A percentile compares a stretch with the other conserved stretches of the same genome.
Conservation (phyloP, 2,329 filamentous ascomycete genomes). For the Herpotrichia juniperi region DNA sequence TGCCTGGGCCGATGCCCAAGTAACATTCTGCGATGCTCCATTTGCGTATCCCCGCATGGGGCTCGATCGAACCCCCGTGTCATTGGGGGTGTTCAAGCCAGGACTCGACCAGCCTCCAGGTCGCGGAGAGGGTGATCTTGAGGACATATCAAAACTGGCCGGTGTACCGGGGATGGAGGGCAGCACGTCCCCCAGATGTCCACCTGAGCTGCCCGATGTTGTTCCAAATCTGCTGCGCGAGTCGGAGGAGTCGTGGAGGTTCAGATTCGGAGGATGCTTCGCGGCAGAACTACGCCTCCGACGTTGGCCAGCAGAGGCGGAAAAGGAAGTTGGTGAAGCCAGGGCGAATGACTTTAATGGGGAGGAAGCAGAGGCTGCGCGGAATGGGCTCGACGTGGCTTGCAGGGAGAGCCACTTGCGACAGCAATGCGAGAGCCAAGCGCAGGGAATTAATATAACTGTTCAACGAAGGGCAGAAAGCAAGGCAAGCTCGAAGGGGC, state of each 20-base stretch:
- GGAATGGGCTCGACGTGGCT: conserved; percentile 33
- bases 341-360: conserved; percentile 39
- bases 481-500: not conserved
- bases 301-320: conserved; percentile 46
- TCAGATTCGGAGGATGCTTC: conserved; percentile 40
- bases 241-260: conserved; percentile 33
- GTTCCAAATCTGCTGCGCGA: conserved; percentile 35
- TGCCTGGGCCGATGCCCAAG: conserved; percentile 83
- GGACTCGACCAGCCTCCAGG: conserved; percentile 90
- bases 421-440: conserved; percentile 19
- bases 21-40: conserved; percentile 63
- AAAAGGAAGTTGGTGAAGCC: conserved; percentile 46
- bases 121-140: conserved; percentile 84
- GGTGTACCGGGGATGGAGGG: conserved; percentile 47
- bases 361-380: conserved; percentile 23
- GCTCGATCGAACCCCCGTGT: conserved; percentile 70
- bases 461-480: conserved; percentile 1
- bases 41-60: conserved; percentile 60
- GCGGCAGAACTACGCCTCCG: conserved; percentile 48
- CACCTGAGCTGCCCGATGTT: conserved; percentile 39
- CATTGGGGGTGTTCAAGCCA: conserved; percentile 70
- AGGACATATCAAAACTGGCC: conserved; percentile 68
- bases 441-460: conserved; percentile 10
- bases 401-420: conserved; percentile 17
- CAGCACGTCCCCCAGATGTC: conserved; percentile 39